Evolutionary conservation across 805 yeast species (phyloP).

Genomic region (Torulaspora microellipsoides): DNA sequence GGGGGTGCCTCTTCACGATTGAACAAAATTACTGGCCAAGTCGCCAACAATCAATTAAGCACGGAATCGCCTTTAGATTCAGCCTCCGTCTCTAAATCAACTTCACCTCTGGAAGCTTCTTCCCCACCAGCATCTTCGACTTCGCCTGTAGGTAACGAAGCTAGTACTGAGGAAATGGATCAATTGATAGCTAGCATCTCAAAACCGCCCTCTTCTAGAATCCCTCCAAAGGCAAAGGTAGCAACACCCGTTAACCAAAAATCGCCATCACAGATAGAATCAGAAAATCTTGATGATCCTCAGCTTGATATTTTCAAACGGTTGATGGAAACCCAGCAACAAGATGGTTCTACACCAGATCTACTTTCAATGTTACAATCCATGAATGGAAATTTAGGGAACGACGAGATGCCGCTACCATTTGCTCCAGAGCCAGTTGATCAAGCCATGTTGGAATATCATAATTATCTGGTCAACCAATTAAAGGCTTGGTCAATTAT

Average conservation of each 20-base stretch:
- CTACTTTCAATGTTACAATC: conserved; percentile 9
- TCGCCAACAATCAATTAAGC: conserved; percentile 35
- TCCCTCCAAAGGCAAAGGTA: neutral
- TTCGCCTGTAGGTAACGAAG: conserved; percentile 5
- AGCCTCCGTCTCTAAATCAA: conserved; percentile 3
- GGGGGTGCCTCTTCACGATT: conserved; percentile 53
- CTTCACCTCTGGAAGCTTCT: neutral
- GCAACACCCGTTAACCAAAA: neutral
- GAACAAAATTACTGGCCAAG: conserved; percentile 43
- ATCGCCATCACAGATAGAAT: neutral
- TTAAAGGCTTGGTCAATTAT: conserved; percentile 30
- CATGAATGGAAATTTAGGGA: conserved; percentile 5
- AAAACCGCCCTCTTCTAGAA: conserved; percentile 6
- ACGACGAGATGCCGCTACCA: conserved; percentile 7
- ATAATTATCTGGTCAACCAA: conserved; percentile 27
- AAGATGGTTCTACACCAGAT: conserved; percentile 10
- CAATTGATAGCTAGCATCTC: conserved; percentile 18
- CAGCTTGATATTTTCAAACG: conserved; percentile 29
- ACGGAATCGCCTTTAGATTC: conserved; percentile 34
- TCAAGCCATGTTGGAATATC: conserved; percentile 25
- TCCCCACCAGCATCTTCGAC: conserved; percentile 1
- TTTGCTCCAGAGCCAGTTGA: conserved; percentile 20
- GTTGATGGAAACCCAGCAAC: conserved; percentile 24
- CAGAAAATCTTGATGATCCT: conserved; percentile 16
- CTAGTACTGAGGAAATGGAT: conserved; percentile 17